Base-by-base conservation (phyloP, 1,284 basidiomycete species). In the Acaromyces ingoldii region DNA sequence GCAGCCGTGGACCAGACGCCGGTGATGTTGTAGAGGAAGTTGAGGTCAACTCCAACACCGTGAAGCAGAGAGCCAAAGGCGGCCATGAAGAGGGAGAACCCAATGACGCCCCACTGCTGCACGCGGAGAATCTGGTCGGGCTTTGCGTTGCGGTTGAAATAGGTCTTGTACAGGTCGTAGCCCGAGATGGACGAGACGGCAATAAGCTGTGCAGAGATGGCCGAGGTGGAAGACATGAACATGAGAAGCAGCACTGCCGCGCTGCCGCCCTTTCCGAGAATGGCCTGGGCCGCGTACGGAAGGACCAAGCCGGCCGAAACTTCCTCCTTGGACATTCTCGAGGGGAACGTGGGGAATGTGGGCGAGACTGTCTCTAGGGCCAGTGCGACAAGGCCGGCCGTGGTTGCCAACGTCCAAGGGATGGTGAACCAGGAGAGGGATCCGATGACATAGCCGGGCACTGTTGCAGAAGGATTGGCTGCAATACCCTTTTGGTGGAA, bases 181-280 rank as follows among this genome's bases (percentile, higher is more conserved):
- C 65, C 57, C 2, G 56, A 49, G 4, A 66, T 57, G 24, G 58
- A 63, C 1, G 60, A 61, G 6, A 69, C 63, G n/a, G 62, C 62
- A 17, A 67, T 53, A 43, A 64, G 49, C 50, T 67, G 62, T 3
- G 64, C 64, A 1, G 61, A 66, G 31, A 67, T 64, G 11, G 73
- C 69, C 1, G 63, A 67, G 1, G 70, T 72, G 49, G 60, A 66
- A 31, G 51, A 55, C 69, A 72, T 72, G 56, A 67, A 69, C 67
- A 65, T 67, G 26, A 67, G 58, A 10, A 67, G 50, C 17, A 67
- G 52, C 13, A 69, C 63, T 4, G 58, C 66, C 0, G 64, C 63
- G 6, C 56, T 60, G 1, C 67, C 67, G 1, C 65, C 65, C 34
- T 62, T 65, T 39, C 67, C 67, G 3, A 70, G 48, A 33, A 70